Conservation (phyloP, 352 stramenopile genomes). For the Phytophthora citrophthora region DNA sequence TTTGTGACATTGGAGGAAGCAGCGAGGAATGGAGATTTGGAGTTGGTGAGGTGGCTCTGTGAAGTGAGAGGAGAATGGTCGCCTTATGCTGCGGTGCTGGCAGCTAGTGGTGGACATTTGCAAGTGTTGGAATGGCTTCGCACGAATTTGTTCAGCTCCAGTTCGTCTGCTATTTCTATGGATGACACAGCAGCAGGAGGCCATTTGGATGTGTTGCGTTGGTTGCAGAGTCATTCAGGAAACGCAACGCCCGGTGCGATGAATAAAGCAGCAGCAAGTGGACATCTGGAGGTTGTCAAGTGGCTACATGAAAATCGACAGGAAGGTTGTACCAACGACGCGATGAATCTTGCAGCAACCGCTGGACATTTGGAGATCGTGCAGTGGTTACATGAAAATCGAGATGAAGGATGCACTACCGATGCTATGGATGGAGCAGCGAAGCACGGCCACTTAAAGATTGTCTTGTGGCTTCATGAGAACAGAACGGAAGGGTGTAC, state of each 20-base stretch:
- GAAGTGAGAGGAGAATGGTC: constrained; percentile 40
- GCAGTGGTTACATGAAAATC: constrained; percentile 27
- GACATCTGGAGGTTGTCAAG: constrained; percentile 54
- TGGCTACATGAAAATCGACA: constrained; percentile 25
- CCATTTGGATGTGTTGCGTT: constrained; percentile 30
- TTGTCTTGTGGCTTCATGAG: constrained; percentile 28
- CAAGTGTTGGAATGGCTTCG: constrained; percentile 39
- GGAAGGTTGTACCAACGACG: constrained; percentile 29
- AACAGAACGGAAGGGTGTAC: constrained; percentile 35
- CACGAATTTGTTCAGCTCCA: constrained; percentile 42
- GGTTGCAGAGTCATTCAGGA: constrained; percentile 40
- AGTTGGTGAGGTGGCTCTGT: constrained; percentile 42
- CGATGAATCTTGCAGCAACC: constrained; percentile 27
- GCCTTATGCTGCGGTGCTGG: constrained; percentile 37
- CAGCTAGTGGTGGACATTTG: constrained; percentile 37
- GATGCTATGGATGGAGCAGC: constrained; percentile 29
- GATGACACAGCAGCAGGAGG: constrained; percentile 33
- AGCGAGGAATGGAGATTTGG: constrained; percentile 34
- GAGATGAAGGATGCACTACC: constrained; percentile 24
- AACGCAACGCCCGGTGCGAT: constrained; percentile 47
- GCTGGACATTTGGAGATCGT: constrained; percentile 27
- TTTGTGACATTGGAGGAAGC: constrained; percentile 47
- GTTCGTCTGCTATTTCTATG: constrained; percentile 39
- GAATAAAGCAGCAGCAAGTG: constrained; percentile 58
- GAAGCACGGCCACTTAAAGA: constrained; percentile 25